Conservation (phyloP, 2,329 filamentous ascomycete genomes). For the Cladophialophora yegresii region DNA sequence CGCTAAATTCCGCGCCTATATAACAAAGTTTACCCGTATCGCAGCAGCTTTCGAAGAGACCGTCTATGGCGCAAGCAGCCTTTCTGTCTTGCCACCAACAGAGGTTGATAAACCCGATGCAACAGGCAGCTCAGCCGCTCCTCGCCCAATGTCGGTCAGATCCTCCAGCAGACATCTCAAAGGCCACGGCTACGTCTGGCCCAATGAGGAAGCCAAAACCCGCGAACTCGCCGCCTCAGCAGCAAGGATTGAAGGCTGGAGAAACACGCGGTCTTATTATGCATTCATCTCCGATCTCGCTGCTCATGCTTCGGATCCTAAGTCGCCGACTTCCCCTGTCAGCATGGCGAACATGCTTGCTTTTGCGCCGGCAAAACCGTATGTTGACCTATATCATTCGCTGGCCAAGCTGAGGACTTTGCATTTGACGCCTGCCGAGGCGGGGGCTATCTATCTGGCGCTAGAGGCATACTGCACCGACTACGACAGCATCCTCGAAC, state of each 20-base stretch:
- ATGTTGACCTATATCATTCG: slow-evolving; percentile 86
- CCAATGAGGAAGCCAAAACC: slow-evolving; percentile 75
- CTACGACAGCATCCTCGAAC: slow-evolving; percentile 82
- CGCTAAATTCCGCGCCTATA: slow-evolving; percentile 90
- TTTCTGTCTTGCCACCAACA: slow-evolving; percentile 76
- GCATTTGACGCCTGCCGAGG: slow-evolving; percentile 72
- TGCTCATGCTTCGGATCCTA: slow-evolving; percentile 41
- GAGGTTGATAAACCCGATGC: slow-evolving; percentile 59
- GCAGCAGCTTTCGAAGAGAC: slow-evolving; percentile 92
- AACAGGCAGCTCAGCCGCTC: slow-evolving; percentile 11
- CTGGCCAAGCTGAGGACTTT: slow-evolving; percentile 86
- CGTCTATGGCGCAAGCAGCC: slow-evolving; percentile 87
- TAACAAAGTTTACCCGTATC: slow-evolving; percentile 89
- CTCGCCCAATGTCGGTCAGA: slow-evolving; percentile 31
- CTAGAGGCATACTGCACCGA: slow-evolving; percentile 73
- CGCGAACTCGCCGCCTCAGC: slow-evolving; percentile 90
- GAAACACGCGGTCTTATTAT: slow-evolving; percentile 92
- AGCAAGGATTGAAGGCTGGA: slow-evolving; percentile 92
- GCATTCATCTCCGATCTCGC: slow-evolving; percentile 79
- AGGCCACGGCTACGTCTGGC: slow-evolving; percentile 95
- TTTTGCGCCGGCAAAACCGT: slow-evolving; percentile 58
- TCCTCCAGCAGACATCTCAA: slow-evolving; percentile 48
- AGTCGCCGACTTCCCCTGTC: slow-evolving; percentile 43
- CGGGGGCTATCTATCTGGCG: slow-evolving; percentile 81
- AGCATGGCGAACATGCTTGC: slow-evolving; percentile 60